A percentile compares a stretch with the other conserved stretches of the same genome.
Evolutionary conservation across 2,329 filamentous ascomycete genomes (phyloP).

Genomic region (Myriosclerotinia curreyana): DNA sequence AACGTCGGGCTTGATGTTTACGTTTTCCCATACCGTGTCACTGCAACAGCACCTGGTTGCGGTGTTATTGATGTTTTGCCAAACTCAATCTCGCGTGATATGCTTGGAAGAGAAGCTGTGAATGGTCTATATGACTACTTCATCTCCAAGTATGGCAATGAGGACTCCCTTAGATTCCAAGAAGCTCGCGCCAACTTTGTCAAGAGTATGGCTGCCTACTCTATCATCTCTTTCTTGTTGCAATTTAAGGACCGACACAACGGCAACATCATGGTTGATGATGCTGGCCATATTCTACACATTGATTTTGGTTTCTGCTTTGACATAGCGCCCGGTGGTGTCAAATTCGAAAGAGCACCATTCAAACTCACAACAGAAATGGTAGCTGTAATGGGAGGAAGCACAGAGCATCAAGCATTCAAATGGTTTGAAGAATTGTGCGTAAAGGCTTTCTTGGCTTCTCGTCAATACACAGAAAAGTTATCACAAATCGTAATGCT

Average conservation of each 20-base stretch:
- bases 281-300: slow-evolving; percentile 93
- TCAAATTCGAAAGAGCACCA: slow-evolving; percentile 94
- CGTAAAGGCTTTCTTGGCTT: slow-evolving; percentile 90
- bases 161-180: slow-evolving; percentile 92
- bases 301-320: slow-evolving; percentile 99
- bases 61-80: slow-evolving; percentile 97
- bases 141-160: slow-evolving; percentile 92
- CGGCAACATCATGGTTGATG: slow-evolving; percentile 99
- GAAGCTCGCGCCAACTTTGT: slow-evolving; percentile 95
- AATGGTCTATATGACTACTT: slow-evolving; percentile 99
- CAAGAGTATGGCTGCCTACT: slow-evolving; percentile 99
- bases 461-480: slow-evolving; percentile 81
- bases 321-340: slow-evolving; percentile 93
- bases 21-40: slow-evolving; percentile 96
- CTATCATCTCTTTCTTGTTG: slow-evolving; percentile 89
- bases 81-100: slow-evolving; percentile 96
- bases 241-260: slow-evolving; percentile 99
- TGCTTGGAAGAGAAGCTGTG: slow-evolving; percentile 96
- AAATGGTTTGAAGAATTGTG: slow-evolving; percentile 95
- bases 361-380: slow-evolving; percentile 98
- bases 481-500: slow-evolving; percentile 83
- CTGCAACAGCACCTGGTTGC: slow-evolving; percentile 92
- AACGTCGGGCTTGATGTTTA: slow-evolving; percentile 92
- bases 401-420: slow-evolving; percentile 80
- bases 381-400: slow-evolving; percentile 98